Conservation (phyloP, 1,284 basidiomycete genomes). For the Melampsora abietis-canadensis region DNA sequence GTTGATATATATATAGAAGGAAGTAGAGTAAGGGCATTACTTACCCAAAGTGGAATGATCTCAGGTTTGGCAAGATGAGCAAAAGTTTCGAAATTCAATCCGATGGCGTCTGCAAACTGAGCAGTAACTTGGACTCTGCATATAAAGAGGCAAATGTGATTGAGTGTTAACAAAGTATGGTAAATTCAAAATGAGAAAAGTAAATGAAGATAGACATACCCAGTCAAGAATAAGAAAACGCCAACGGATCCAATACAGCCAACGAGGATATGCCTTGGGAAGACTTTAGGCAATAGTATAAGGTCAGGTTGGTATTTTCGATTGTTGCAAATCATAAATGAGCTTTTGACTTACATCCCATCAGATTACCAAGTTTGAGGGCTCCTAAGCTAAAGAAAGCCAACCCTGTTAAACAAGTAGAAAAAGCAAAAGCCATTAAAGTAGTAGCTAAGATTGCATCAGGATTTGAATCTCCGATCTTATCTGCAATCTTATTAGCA, state of each 20-base stretch:
- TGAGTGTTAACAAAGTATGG: background rate
- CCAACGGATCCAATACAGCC: slow-evolving; percentile 96
- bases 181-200: background rate
- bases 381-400: slow-evolving; percentile 81
- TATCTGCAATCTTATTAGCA: slow-evolving; percentile 68
- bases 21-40: background rate
- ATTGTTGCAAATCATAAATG: background rate
- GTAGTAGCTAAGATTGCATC: slow-evolving; percentile 81
- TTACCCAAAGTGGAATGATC: slow-evolving; percentile 32
- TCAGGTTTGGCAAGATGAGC: slow-evolving; percentile 54
- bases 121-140: slow-evolving; percentile 69
- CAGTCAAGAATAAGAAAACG: slow-evolving; percentile 82
- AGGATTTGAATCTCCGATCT: slow-evolving; percentile 69
- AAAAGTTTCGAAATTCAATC: slow-evolving; percentile 66
- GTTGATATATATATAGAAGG: slow-evolving; percentile 57
- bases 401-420: slow-evolving; percentile 84
- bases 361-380: slow-evolving; percentile 75
- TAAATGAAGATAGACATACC: slow-evolving; percentile 56
- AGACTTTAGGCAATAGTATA: slow-evolving; percentile 57
- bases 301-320: background rate
- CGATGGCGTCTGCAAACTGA: slow-evolving; percentile 73
- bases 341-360: slow-evolving; percentile 61
- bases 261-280: slow-evolving; percentile 90
- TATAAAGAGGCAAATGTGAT: background rate
- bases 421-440: slow-evolving; percentile 81